A percentile compares a stretch with the other conserved stretches of the same genome.
These are phyloP conservation scores for Candida odintsovae DNA, from an alignment of 805 yeast genomes.

Conservation along the genomic window DNA sequence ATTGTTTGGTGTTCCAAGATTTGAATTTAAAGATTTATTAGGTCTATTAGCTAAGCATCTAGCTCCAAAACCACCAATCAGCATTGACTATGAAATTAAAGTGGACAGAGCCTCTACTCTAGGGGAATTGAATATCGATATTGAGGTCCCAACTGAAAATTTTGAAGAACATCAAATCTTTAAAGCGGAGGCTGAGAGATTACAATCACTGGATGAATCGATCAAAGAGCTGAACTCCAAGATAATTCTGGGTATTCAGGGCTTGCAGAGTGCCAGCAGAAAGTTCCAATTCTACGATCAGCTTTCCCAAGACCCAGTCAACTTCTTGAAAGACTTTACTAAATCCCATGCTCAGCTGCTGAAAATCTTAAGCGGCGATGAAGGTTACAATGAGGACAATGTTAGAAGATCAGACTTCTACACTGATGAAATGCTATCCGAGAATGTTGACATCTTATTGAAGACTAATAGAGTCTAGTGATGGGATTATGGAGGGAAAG, in stretches of 20 bases:
- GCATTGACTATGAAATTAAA: conserved; percentile 65
- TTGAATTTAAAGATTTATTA: conserved; percentile 67
- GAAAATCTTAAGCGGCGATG: conserved; percentile 84
- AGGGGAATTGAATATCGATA: conserved; percentile 76
- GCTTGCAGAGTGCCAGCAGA: conserved; percentile 44
- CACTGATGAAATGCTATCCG: conserved; percentile 8
- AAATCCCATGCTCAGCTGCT: conserved; percentile 87
- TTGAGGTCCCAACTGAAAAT: conserved; percentile 48
- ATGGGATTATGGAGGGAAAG: not conserved
- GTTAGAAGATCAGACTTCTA: conserved; percentile 83
- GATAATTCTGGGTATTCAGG: conserved; percentile 40
- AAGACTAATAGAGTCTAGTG: conserved; percentile 26
- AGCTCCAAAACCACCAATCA: conserved; percentile 74
- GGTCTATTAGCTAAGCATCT: conserved; percentile 64
- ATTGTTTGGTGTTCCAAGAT: conserved; percentile 42
- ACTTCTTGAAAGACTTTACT: conserved; percentile 60
- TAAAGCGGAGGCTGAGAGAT: conserved; percentile 26
- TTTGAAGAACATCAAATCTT: conserved; percentile 23
- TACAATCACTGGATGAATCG: conserved; percentile 24
- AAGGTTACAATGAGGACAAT: conserved; percentile 80
- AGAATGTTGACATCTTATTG: conserved; percentile 7
- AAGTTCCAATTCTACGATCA: conserved; percentile 49
- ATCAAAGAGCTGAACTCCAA: conserved; percentile 28
- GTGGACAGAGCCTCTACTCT: conserved; percentile 74
- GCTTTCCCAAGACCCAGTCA: conserved; percentile 50